Evolutionary conservation across 306 rosid genomes (phyloP).

Genomic region (Lupinus albus): DNA sequence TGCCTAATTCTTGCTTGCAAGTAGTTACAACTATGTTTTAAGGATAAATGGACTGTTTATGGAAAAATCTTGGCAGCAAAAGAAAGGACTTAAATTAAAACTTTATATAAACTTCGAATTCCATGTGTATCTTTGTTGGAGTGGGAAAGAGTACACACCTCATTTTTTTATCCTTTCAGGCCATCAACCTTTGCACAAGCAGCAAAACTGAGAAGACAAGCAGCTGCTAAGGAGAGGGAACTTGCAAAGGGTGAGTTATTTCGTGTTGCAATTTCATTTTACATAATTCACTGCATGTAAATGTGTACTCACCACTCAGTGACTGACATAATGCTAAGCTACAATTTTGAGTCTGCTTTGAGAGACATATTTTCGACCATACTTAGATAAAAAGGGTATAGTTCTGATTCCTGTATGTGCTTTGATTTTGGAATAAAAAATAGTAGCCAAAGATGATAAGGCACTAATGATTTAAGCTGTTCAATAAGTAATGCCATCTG

Average conservation of each 20-base stretch:
- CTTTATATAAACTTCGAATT: constrained; percentile 13
- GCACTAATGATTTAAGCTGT: not conserved
- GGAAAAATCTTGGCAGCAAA: constrained; percentile 1
- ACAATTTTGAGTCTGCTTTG: constrained; percentile 26
- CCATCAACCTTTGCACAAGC: constrained; percentile 94
- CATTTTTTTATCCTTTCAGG: constrained; percentile 48
- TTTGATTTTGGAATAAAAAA: constrained; percentile 4
- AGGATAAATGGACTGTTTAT: not conserved
- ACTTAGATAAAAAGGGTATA: not conserved
- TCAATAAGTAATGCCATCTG: constrained; percentile 2
- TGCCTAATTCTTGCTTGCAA: constrained; percentile 7
- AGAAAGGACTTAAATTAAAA: not conserved
- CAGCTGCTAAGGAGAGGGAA: constrained; percentile 87
- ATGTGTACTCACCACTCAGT: not conserved
- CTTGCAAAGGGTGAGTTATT: constrained; percentile 68
- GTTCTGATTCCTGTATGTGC: constrained; percentile 5
- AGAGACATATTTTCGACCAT: constrained; percentile 11
- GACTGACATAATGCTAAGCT: constrained; percentile 19
- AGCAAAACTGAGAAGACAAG: constrained; percentile 77
- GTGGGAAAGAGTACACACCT: constrained; percentile 16
- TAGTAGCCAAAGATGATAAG: constrained; percentile 5
- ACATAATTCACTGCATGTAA: constrained; percentile 31
- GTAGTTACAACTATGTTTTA: constrained; percentile 1
- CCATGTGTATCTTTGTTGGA: constrained; percentile 13
- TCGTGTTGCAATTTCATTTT: constrained; percentile 32